phyloP scores from a whole-genome alignment of 345 rosid species.

The Rubroshorea leprosula region DNA sequence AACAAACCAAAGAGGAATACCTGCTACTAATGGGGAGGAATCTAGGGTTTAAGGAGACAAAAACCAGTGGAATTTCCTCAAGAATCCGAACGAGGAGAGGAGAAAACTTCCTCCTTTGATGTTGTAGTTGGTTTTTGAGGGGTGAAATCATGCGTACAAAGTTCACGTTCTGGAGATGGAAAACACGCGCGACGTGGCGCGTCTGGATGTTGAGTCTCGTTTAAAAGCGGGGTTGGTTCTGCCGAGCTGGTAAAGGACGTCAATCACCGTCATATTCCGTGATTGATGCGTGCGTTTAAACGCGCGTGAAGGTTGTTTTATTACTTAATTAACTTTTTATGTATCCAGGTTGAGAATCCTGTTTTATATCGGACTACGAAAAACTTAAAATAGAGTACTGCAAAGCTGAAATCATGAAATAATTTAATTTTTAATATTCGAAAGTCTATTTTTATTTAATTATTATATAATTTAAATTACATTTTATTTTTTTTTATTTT shows the following conservation, averaged over 20 bases:
- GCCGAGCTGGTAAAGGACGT: slow-evolving; percentile 19
- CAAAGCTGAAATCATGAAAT: too few relatives aligned
- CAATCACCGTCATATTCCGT: neutral
- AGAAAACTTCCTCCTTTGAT: slow-evolving; percentile 1
- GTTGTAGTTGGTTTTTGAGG: slow-evolving; percentile 15
- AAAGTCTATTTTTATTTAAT: too few relatives aligned
- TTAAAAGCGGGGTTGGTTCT: slow-evolving; percentile 11
- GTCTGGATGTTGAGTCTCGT: neutral
- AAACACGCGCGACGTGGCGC: slow-evolving; percentile 23
- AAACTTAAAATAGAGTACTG: too few relatives aligned
- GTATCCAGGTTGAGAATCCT: too few relatives aligned
- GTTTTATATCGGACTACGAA: too few relatives aligned
- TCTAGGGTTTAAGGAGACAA: slow-evolving; percentile 40
- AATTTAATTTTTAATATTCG: too few relatives aligned
- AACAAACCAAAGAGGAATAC: slow-evolving; percentile 10
- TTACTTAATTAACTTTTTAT: neutral
- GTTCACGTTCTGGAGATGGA: slow-evolving; percentile 22
- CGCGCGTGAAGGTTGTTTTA: slow-evolving; percentile 1
- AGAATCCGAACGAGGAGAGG: slow-evolving; percentile 20
- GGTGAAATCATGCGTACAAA: slow-evolving; percentile 14
- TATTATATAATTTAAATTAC: too few relatives aligned
- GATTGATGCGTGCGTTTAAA: slow-evolving; percentile 26
- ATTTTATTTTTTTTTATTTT: too few relatives aligned
- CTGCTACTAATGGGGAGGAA: slow-evolving; percentile 31
- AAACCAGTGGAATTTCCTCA: slow-evolving; percentile 4